Conservation (phyloP, 306 rosid species). For the Glycine tomentella region DNA sequence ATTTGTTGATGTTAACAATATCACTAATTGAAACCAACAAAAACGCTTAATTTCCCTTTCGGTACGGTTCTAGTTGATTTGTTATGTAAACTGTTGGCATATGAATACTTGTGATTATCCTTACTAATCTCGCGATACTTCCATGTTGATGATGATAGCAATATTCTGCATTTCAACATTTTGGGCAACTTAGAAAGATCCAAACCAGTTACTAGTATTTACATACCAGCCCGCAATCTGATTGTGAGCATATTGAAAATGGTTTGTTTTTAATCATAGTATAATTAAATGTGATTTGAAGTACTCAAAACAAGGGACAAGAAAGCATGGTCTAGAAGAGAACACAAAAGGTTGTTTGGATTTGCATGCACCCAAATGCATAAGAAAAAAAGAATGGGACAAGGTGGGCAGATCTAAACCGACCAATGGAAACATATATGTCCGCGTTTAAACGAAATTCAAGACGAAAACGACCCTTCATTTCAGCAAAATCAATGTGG, state of each 20-base stretch:
- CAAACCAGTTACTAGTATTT: background rate
- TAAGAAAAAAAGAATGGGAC: slow-evolving; percentile 1
- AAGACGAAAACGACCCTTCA: slow-evolving; percentile 79
- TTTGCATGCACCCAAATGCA: slow-evolving; percentile 43
- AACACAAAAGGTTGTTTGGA: slow-evolving; percentile 27
- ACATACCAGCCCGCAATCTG: no score
- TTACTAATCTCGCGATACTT: background rate
- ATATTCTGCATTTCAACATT: background rate
- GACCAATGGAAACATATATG: slow-evolving; percentile 66
- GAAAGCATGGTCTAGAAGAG: slow-evolving; percentile 37
- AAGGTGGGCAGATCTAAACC: slow-evolving; percentile 44
- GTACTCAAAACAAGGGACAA: slow-evolving; percentile 8
- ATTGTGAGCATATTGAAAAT: background rate
- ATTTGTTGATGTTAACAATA: no score
- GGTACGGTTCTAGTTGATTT: background rate
- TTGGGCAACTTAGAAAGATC: background rate
- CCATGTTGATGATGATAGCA: background rate
- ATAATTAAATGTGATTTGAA: background rate
- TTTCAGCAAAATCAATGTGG: slow-evolving; percentile 63
- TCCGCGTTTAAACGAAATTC: slow-evolving; percentile 60
- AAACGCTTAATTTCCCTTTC: no score
- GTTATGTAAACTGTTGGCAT: background rate
- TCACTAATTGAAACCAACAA: no score
- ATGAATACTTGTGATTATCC: background rate
- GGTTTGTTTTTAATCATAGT: background rate